A percentile compares a stretch with the other conserved stretches of the same genome.
These are phyloP conservation scores for Aspergillus fumigatus DNA, from an alignment of 2,329 filamentous ascomycete species.

Conservation along the genomic window DNA sequence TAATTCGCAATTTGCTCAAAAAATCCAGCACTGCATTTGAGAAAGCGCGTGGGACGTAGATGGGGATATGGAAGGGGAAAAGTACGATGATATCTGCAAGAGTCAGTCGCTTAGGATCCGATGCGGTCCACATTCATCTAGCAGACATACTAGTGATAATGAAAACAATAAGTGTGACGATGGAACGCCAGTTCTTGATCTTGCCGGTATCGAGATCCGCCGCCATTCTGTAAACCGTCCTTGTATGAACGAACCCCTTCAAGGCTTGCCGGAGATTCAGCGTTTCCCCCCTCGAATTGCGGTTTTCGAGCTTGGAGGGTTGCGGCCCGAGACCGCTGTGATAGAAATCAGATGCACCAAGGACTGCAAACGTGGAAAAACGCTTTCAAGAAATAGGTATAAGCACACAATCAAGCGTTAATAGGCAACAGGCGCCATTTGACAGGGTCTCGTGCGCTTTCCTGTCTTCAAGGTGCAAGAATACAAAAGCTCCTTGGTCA, in stretches of 20 bases:
- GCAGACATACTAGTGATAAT: constrained; percentile 61
- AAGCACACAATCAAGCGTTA: background rate
- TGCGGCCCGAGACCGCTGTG: background rate
- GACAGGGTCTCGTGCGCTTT: background rate
- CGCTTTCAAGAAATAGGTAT: background rate
- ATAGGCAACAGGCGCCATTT: background rate
- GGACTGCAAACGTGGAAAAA: no score
- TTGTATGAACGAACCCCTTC: background rate
- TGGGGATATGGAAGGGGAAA: constrained; percentile 62
- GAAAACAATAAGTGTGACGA: constrained; percentile 66
- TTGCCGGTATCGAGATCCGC: constrained; percentile 46
- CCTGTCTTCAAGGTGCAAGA: background rate
- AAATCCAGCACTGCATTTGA: constrained; percentile 43
- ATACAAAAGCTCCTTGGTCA: background rate
- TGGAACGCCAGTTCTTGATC: constrained; percentile 64
- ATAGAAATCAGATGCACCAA: background rate
- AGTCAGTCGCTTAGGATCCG: background rate
- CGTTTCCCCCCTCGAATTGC: background rate
- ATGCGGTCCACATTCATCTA: background rate
- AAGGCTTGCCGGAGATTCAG: background rate
- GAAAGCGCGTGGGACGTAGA: constrained; percentile 54
- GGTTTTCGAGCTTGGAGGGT: background rate
- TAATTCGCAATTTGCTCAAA: constrained; percentile 50
- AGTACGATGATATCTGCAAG: constrained; percentile 61
- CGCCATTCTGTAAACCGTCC: constrained; percentile 16